Percentiles rank a stretch among this genome's conserved stretches.
Evolutionary conservation across 2,329 filamentous ascomycete genomes (phyloP).

Genomic region (Pseudofabraea citricarpa): DNA sequence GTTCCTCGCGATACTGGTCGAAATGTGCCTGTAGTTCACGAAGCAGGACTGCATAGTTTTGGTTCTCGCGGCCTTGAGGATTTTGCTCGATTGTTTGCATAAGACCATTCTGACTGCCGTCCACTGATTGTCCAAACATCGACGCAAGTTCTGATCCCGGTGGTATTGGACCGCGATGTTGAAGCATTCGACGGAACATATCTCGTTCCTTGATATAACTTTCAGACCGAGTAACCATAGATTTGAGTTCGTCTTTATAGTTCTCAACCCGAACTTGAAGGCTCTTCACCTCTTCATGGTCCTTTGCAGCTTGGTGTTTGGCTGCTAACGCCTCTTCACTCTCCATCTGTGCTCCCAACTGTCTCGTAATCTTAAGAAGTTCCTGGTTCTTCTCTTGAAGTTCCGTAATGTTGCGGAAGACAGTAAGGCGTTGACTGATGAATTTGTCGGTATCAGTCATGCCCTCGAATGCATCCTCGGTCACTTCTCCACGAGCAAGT

Average conservation of each 20-base stretch:
- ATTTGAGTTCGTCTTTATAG: conserved; percentile 80
- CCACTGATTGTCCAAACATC: conserved; percentile 67
- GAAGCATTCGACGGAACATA: conserved; percentile 93
- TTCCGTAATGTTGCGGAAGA: conserved; percentile 81
- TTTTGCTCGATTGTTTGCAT: conserved; percentile 53
- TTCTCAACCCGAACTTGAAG: conserved; percentile 69
- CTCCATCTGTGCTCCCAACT: conserved; percentile 85
- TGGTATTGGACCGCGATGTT: conserved; percentile 63
- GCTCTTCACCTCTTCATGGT: conserved; percentile 68
- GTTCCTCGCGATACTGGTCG: conserved; percentile 83
- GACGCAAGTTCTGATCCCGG: conserved; percentile 58
- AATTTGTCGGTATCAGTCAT: conserved; percentile 82
- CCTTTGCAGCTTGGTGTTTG: conserved; percentile 57
- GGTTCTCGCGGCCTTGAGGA: conserved; percentile 49
- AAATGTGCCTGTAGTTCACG: conserved; percentile 88
- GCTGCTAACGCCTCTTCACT: conserved; percentile 75
- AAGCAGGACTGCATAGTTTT: conserved; percentile 71
- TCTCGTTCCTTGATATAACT: conserved; percentile 94
- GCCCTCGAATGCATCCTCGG: conserved; percentile 65
- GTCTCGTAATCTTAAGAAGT: conserved; percentile 74
- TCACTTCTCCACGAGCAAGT: conserved; percentile 70
- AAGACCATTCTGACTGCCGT: conserved; percentile 48
- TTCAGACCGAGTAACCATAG: conserved; percentile 77
- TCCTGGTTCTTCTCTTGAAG: conserved; percentile 86
- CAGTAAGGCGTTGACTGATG: conserved; percentile 83